phyloP scores from a whole-genome alignment of 306 rosid genomes.

The Prunus mongolica region DNA sequence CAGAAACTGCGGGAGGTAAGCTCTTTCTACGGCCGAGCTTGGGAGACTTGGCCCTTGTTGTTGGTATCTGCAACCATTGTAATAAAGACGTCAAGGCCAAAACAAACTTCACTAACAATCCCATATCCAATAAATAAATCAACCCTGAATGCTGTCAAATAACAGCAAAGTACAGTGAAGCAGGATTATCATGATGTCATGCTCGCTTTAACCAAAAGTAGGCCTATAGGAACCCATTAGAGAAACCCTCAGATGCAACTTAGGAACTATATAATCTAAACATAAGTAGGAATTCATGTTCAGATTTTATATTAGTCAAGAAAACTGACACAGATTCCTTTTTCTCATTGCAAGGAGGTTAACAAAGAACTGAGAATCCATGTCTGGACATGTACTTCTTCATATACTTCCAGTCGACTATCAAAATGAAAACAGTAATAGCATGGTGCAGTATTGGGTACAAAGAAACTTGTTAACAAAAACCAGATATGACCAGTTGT shows the following conservation, averaged over 20 bases:
- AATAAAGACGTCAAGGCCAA: constrained; percentile 5
- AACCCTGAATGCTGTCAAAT: background rate
- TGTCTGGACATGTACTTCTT: background rate
- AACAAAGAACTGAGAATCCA: background rate
- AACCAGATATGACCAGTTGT: background rate
- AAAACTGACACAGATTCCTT: background rate
- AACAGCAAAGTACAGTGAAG: background rate
- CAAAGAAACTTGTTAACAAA: background rate
- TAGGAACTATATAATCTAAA: too few relatives aligned
- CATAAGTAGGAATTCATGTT: background rate
- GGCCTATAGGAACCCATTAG: too few relatives aligned
- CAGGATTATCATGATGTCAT: background rate
- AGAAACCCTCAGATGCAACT: too few relatives aligned
- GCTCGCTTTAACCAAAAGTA: background rate
- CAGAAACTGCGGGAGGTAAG: constrained; percentile 44
- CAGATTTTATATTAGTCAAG: background rate
- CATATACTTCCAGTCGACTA: background rate
- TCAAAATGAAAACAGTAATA: background rate
- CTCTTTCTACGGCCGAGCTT: constrained; percentile 91
- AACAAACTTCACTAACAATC: constrained; percentile 8
- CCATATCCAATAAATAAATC: background rate
- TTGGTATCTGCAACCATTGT: constrained; percentile 64
- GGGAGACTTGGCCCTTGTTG: constrained; percentile 98
- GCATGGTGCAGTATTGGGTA: background rate
- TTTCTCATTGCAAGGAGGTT: background rate